Percentiles rank a stretch among this genome's conserved stretches.
These are phyloP conservation scores for Rhizopogon roseolus DNA, from an alignment of 768 basidiomycete genomes.

Conservation along the genomic window DNA sequence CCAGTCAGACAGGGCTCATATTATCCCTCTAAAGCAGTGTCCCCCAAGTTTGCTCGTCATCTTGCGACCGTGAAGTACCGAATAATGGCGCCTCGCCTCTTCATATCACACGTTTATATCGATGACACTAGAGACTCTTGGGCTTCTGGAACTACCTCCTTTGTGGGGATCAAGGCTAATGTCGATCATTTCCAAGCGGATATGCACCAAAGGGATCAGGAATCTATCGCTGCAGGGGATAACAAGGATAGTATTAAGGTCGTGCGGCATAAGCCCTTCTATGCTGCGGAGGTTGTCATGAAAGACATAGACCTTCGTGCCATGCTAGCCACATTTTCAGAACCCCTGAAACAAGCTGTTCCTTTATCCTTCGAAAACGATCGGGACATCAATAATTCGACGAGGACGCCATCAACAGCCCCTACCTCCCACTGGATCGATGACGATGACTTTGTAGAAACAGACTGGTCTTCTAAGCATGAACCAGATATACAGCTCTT, in stretches of 20 bases:
- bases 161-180: constrained; percentile 82
- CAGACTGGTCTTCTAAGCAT: constrained; percentile 53
- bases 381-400: constrained; percentile 31
- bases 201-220: constrained; percentile 89
- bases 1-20: constrained; percentile 87
- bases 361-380: constrained; percentile 43
- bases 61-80: constrained; percentile 91
- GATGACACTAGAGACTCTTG: constrained; percentile 80
- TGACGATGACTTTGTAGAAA: constrained; percentile 77
- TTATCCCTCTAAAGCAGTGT: constrained; percentile 64
- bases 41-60: constrained; percentile 85
- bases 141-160: constrained; percentile 71
- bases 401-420: constrained; percentile 27
- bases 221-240: constrained; percentile 56
- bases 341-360: constrained; percentile 60
- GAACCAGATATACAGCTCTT: constrained; percentile 64
- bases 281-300: constrained; percentile 80
- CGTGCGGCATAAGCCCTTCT: constrained; percentile 76
- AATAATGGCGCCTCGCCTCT: constrained; percentile 69
- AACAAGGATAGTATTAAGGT: constrained; percentile 54
- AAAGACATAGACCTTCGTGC: constrained; percentile 74
- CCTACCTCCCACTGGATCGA: constrained; percentile 64
- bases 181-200: constrained; percentile 83
- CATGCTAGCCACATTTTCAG: constrained; percentile 71
- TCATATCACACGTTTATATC: constrained; percentile 82